Evolutionary conservation across 352 stramenopile species (phyloP).

Genomic region (Globisporangium spinosum): DNA sequence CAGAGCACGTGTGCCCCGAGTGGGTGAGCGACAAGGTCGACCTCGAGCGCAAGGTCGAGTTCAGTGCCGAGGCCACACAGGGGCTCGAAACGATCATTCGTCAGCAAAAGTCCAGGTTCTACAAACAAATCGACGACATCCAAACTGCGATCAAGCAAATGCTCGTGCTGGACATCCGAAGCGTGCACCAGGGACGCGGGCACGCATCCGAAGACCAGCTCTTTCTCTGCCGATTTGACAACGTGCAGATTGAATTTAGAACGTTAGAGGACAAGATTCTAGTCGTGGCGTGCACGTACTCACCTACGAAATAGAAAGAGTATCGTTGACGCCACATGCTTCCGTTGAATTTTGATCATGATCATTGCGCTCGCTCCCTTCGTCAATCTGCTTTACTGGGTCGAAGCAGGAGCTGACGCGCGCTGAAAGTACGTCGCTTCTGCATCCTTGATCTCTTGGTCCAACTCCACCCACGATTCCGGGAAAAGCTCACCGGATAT

Average conservation of each 20-base stretch:
- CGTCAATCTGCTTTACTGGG: neutral
- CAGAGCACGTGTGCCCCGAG: slow-evolving; percentile 48
- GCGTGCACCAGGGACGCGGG: slow-evolving; percentile 73
- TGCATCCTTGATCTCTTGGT: slow-evolving; percentile 92
- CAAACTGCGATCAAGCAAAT: slow-evolving; percentile 69
- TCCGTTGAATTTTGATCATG: neutral
- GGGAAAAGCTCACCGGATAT: slow-evolving; percentile 97
- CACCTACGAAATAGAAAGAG: slow-evolving; percentile 15
- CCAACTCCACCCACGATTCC: slow-evolving; percentile 98
- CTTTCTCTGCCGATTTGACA: slow-evolving; percentile 77
- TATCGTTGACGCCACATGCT: neutral
- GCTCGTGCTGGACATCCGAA: slow-evolving; percentile 81
- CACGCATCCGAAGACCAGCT: slow-evolving; percentile 45
- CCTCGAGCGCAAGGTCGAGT: slow-evolving; percentile 46
- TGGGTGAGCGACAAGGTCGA: slow-evolving; percentile 70
- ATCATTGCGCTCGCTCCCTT: slow-evolving; percentile 2
- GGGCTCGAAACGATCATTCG: slow-evolving; percentile 41
- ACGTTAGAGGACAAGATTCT: slow-evolving; percentile 64
- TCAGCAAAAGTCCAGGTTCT: slow-evolving; percentile 55
- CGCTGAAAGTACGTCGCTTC: slow-evolving; percentile 29
- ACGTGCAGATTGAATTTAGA: slow-evolving; percentile 68
- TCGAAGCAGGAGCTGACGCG: neutral
- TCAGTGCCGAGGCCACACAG: slow-evolving; percentile 36
- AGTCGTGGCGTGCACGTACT: slow-evolving; percentile 52
- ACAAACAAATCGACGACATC: slow-evolving; percentile 50